phyloP scores from a whole-genome alignment of 805 yeast genomes.

The Lipomyces yamanashiensis region DNA sequence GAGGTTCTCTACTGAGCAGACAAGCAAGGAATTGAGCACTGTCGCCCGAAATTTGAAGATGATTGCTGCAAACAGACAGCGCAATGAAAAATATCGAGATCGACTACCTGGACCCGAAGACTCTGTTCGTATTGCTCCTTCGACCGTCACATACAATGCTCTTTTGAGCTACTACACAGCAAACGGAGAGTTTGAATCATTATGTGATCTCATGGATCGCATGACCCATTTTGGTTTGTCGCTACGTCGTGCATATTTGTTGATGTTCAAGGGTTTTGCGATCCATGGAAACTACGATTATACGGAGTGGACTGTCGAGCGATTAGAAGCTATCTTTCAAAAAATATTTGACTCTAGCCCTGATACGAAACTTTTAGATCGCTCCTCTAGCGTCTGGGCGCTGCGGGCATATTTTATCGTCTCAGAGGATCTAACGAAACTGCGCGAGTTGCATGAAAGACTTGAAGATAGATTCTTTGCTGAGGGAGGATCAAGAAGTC shows the following conservation, averaged over 20 bases:
- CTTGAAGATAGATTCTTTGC: slow-evolving; percentile 1
- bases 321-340: slow-evolving; percentile 25
- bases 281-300: slow-evolving; percentile 15
- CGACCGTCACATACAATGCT: slow-evolving; percentile 32
- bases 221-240: slow-evolving; percentile 34
- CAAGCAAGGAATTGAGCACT: background rate
- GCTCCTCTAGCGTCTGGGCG: slow-evolving; percentile 22
- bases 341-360: slow-evolving; percentile 14
- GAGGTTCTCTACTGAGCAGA: background rate
- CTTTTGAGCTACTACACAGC: slow-evolving; percentile 38
- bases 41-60: slow-evolving; percentile 15
- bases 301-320: slow-evolving; percentile 27
- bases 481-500: slow-evolving; percentile 3
- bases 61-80: slow-evolving; percentile 8
- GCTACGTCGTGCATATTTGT: slow-evolving; percentile 16
- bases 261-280: slow-evolving; percentile 31
- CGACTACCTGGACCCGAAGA: slow-evolving; percentile 24
- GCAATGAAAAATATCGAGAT: background rate
- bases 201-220: slow-evolving; percentile 30
- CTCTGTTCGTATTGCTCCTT: slow-evolving; percentile 36
- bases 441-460: slow-evolving; percentile 4
- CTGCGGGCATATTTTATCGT: slow-evolving; percentile 18
- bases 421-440: background rate
- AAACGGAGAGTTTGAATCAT: slow-evolving; percentile 34
- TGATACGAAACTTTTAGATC: slow-evolving; percentile 3